phyloP scores from a whole-genome alignment of 306 rosid species.

The Malus sieversii region DNA sequence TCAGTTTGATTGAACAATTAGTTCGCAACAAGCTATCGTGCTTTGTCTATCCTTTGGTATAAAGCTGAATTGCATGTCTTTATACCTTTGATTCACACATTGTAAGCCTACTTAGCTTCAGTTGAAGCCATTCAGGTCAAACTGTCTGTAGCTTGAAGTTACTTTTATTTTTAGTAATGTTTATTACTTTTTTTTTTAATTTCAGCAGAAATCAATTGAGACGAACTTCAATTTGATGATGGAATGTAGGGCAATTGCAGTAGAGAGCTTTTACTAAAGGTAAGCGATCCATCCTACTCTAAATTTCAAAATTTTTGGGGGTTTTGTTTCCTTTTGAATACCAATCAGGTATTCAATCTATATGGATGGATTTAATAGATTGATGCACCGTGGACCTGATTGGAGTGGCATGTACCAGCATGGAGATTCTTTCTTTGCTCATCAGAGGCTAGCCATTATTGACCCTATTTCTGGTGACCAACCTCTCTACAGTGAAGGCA shows the following conservation, averaged over 20 bases:
- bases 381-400: slow-evolving; percentile 97
- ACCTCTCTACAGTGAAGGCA: slow-evolving; percentile 86
- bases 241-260: slow-evolving; percentile 48
- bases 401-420: slow-evolving; percentile 97
- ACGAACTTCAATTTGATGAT: not conserved
- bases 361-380: slow-evolving; percentile 22
- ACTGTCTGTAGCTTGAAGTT: too few species aligned
- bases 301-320: too few species aligned
- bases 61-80: too few species aligned
- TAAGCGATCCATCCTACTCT: too few species aligned
- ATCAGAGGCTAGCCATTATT: slow-evolving; percentile 86
- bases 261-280: slow-evolving; percentile 24
- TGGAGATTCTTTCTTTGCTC: slow-evolving; percentile 75
- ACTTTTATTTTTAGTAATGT: not conserved
- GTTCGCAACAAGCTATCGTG: too few species aligned
- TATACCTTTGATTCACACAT: too few species aligned
- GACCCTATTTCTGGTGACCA: slow-evolving; percentile 99
- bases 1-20: too few species aligned
- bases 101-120: too few species aligned
- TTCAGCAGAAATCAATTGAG: not conserved
- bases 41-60: too few species aligned
- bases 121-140: too few species aligned
- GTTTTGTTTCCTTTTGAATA: too few species aligned
- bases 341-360: too few species aligned
- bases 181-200: not conserved